Evolutionary conservation across 169 alveolate species (phyloP).

Genomic region (Plasmodium sp.): DNA sequence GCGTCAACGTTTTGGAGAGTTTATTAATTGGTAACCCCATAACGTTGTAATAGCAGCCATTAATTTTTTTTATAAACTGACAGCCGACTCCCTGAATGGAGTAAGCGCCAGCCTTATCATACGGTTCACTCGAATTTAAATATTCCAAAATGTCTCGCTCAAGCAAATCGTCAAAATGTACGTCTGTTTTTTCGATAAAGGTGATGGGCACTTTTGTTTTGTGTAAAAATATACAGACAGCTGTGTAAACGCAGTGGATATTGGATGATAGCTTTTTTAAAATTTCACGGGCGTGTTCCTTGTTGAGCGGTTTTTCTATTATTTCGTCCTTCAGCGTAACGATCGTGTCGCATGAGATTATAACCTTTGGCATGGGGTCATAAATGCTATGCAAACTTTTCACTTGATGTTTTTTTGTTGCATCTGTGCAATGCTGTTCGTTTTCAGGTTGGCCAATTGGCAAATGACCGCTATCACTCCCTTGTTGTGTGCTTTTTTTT

Average conservation of each 20-base stretch:
- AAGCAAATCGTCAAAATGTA: constrained; percentile 76
- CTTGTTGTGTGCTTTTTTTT: background rate
- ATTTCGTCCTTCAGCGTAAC: constrained; percentile 73
- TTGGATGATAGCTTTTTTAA: constrained; percentile 63
- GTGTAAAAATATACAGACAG: constrained; percentile 77
- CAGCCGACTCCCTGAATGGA: constrained; percentile 80
- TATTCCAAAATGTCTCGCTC: constrained; percentile 78
- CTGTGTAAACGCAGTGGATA: constrained; percentile 79
- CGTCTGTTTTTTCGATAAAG: constrained; percentile 75
- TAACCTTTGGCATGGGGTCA: constrained; percentile 46
- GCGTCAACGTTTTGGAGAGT: constrained; percentile 54
- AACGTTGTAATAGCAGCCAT: constrained; percentile 80
- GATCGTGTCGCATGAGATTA: constrained; percentile 80
- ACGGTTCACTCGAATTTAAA: constrained; percentile 70
- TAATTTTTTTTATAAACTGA: constrained; percentile 77
- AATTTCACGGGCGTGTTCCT: constrained; percentile 78
- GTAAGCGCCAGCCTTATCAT: constrained; percentile 79
- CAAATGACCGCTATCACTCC: background rate
- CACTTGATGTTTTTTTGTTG: background rate
- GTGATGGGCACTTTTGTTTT: constrained; percentile 56
- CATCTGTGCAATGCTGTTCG: background rate
- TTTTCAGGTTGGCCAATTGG: background rate
- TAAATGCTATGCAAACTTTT: constrained; percentile 13
- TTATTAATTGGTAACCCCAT: constrained; percentile 83
- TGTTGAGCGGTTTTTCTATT: constrained; percentile 82